A percentile compares a stretch with the other conserved stretches of the same genome.
Conservation (phyloP, 2,329 filamentous ascomycete genomes). For the Anisogramma anomala region DNA sequence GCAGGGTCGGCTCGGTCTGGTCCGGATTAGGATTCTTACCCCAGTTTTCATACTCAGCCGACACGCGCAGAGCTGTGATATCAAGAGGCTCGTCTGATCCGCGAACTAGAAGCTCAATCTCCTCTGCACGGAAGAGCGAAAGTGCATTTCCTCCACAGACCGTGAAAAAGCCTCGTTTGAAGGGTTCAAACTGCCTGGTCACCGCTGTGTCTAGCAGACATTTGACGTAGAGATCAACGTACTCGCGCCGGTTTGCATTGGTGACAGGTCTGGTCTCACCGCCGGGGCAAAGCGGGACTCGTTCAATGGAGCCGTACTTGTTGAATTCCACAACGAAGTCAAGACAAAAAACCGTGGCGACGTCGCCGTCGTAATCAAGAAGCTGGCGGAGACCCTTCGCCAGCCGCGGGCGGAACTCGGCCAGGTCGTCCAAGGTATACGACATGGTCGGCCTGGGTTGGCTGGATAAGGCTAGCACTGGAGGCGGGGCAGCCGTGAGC, state of each 20-base stretch:
- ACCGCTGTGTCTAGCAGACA: constrained; percentile 71
- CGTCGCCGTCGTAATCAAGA: constrained; percentile 73
- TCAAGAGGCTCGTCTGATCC: constrained; percentile 78
- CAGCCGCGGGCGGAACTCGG: constrained; percentile 66
- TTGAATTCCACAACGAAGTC: constrained; percentile 72
- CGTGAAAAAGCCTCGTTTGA: constrained; percentile 87
- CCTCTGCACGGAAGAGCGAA: constrained; percentile 76
- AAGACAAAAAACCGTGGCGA: constrained; percentile 66
- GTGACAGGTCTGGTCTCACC: constrained; percentile 69
- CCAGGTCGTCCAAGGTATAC: constrained; percentile 70
- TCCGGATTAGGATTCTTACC: constrained; percentile 35
- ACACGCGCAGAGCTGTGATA: constrained; percentile 60
- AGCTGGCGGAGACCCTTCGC: constrained; percentile 65
- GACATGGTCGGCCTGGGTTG: constrained; percentile 52
- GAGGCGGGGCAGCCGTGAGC: constrained; percentile 60
- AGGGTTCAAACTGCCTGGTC: constrained; percentile 76
- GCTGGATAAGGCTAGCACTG: constrained; percentile 40
- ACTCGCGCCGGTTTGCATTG: constrained; percentile 73
- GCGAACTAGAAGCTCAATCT: constrained; percentile 78
- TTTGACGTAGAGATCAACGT: constrained; percentile 73
- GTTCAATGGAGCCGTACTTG: constrained; percentile 57
- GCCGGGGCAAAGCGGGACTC: constrained; percentile 59
- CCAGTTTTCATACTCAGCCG: constrained; percentile 79
- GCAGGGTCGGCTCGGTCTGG: constrained; percentile 53
- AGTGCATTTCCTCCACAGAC: constrained; percentile 83